Evolutionary conservation across 441 rosid species (phyloP), one percentile per base, ranked within the genome.

Genomic region (Francoa sonchifolia): DNA sequence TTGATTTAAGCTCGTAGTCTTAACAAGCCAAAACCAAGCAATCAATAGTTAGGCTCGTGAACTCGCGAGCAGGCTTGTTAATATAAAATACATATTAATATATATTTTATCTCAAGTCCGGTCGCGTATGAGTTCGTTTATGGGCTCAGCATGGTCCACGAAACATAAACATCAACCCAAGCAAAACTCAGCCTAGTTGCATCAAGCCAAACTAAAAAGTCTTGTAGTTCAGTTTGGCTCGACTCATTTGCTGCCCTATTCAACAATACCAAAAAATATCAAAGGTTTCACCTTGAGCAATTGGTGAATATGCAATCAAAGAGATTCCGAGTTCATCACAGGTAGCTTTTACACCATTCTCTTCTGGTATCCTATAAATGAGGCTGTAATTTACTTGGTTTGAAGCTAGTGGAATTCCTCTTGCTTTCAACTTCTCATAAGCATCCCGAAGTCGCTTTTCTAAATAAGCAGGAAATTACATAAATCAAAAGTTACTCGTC

Each of bases 371-470:
- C 53, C 96, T 77, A 58, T 85, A 82, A 42, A 90, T 77, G 52
- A 90, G 89, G 67, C 96, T 89, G 66, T 89, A 89, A 54, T 89
- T 85, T 47, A 89, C 98, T 67, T 89, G 98, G 76, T 85, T 89
- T 16, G 96, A 82, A 51, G 98, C 94, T 17, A 89, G 55, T 12
- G 98, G 94, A 39, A 89, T 77, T 34, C 93, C 98, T 69, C 98
- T 78, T 66, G 66, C 71, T 61, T 76, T 79, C 40, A 89, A 96
- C 64, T 55, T 76, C 39, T 69, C 70, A 39, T 76, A 82, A 42
- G 98, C 94, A 39, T 68, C 67, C 5, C 85, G 93, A 20, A 85
- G 89, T 30, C 96, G 72, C 42, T 56, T 74, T 69, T 71, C 98
- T 88, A 55, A 48, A 41, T 10, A 39, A 26, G 42, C 30, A 40